Evolutionary conservation across 805 yeast species (phyloP), one percentile per base, ranked within the genome.

Genomic region (Candida awuae): DNA sequence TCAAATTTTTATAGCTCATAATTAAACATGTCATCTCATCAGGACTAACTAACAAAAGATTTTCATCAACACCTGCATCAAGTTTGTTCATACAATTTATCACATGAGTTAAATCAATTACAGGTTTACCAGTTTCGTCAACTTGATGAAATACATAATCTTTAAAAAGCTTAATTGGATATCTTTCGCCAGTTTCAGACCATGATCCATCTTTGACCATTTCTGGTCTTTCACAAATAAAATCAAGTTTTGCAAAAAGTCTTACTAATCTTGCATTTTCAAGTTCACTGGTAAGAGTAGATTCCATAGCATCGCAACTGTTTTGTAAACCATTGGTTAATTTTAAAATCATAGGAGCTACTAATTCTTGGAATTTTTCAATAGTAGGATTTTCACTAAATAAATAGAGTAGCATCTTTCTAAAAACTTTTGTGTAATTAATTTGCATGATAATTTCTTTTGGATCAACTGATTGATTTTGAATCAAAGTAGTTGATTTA

Each of bases 11-110:
- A 59, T 82, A 92, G 50, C 88, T 77, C 39, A 85, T 81, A 29
- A 92, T 79, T 44, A 92, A 65, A 57, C 97, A 87, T 32, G 76
- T 80, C 65, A 78, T 80, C 55, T 86, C 95, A 57, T 88, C 95
- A 9, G 81, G 73, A 25, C 92, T 80, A 1, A 86, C 85, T 37
- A 92, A 68, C 56, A 88, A 64, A 13, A 92, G 61, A 48, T 75
- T 77, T 60, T 92, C 98, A 37, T 84, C 87, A 25, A 81, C 71
- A 1, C 97, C 97, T 6, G 90, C 94, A 55, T 92, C 98, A 47
- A 92, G 66, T 60, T 90, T 92, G 62, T 90, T 90, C 52, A 92
- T 65, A 51, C 82, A 75, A 35, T 75, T 67, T 44, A 92, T 63
- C 6, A 87, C 88, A 56, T 86, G 86, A 1, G 87, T 79, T 50